Evolutionary conservation across 176 grass and related monocot species (phyloP), one percentile per base, ranked within the genome.

Genomic region (Pontederia crassipes): DNA sequence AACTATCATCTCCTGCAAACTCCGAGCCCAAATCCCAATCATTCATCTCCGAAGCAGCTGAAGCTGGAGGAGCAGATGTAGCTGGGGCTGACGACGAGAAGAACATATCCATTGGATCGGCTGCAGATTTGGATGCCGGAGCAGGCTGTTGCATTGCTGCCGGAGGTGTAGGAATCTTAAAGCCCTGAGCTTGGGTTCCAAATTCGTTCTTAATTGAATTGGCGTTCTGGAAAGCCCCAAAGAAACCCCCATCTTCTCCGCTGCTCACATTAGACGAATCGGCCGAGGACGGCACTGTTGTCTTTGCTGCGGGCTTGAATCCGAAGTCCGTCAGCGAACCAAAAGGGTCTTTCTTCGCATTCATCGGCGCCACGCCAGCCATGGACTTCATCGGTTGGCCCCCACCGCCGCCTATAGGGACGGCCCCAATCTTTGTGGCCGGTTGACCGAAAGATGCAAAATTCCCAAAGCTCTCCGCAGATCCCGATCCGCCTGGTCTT

Each of bases 11-110:
- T 45, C 57, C 79, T 58, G 68, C 82, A 56, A 83, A 92, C 14
- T 98, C 87, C 2, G 84, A 75, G 52, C 76, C 84, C 48, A 88
- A 48, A 49, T 92, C 88, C 93, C 93, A 98, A 47, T 84, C 81
- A 78, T 88, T 83, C 87, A 82, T 82, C 62, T 97, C 93, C 57
- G 80, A 80, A 28, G 61, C 75, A 0, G 54, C 47, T 0, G 52
- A 48, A 15, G 64, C 64, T 40, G 32, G 32, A 40, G 32, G 32
- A 40, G 32, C 32, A 40, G 32, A 40, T 4, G 32, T 40, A 40
- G 32, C 32, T 40, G 32, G 32, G 32, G 83, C 46, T 46, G 86
- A 68, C 1, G 88, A 92, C 74, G 93, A 74, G 17, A 98, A 98
- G 60, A 92, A 75, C 15, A 74, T 80, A 49, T 92, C 88, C 55